phyloP scores from a whole-genome alignment of 805 yeast genomes.

The Myxozyma monticola region DNA sequence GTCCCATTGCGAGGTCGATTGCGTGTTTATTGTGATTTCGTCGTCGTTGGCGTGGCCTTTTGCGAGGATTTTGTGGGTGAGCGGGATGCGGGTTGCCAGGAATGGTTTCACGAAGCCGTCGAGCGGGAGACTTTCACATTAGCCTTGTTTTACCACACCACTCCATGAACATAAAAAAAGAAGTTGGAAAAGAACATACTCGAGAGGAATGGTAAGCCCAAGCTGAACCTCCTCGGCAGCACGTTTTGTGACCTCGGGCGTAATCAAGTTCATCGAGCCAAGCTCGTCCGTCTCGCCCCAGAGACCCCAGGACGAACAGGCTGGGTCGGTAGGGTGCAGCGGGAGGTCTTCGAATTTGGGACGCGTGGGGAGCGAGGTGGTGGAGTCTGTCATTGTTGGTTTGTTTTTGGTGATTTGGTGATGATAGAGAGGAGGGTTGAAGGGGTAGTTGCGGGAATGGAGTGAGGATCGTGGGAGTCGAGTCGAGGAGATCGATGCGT shows the following conservation, averaged over 20 bases:
- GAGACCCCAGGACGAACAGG: conserved; percentile 9
- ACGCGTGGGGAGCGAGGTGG: background rate
- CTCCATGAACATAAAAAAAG: background rate
- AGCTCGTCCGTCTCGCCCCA: conserved; percentile 9
- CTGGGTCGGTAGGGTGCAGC: conserved; percentile 5
- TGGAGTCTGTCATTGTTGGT: background rate
- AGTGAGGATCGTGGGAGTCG: no score
- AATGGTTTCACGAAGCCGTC: conserved; percentile 5
- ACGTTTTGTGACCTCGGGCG: conserved; percentile 1
- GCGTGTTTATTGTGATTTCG: conserved; percentile 6
- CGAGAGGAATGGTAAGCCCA: conserved; percentile 8
- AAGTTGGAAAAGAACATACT: background rate
- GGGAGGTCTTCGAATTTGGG: conserved; percentile 4
- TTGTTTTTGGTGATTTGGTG: background rate
- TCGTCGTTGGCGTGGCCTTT: conserved; percentile 12
- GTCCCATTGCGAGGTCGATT: conserved; percentile 12
- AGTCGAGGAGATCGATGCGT: no score
- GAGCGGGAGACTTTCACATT: conserved; percentile 1
- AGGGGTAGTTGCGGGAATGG: conserved; percentile 1
- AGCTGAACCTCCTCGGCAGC: background rate
- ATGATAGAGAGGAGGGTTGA: background rate
- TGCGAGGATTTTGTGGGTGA: conserved; percentile 1
- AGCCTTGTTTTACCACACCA: background rate
- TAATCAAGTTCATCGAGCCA: conserved; percentile 5
- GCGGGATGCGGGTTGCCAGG: background rate